Evolutionary conservation across 2,329 filamentous ascomycete species (phyloP), one percentile per base, ranked within the genome.

Genomic region (Claviceps purpurea): DNA sequence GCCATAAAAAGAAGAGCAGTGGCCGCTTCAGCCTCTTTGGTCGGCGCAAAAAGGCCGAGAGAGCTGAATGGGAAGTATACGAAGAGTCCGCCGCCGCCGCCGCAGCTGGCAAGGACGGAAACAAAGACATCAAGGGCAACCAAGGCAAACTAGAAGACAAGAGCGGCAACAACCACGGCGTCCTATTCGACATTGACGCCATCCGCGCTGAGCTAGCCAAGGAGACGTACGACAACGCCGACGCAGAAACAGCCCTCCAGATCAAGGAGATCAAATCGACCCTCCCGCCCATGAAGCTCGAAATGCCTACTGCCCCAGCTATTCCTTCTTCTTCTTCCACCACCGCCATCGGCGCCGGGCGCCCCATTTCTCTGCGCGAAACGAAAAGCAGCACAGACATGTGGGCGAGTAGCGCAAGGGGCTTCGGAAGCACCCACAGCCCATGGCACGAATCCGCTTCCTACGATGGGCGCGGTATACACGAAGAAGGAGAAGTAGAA

Each of bases 181-280:
- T 97, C 8, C 75, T 98, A 46, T 98, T 98, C 61, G 93, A 98
- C 61, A 81, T 98, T 47, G 93, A 98, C 61, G 93, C 93, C 13
- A 97, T 98, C 57, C 79, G 88, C 48, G 84, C 88, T 10, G 87
- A 94, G 61, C 73, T 98, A 38, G 87, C 87, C 30, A 80, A 79
- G 48, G 85, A 91, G 56, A 61, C 64, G 18, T 51, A 55, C 30
- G 54, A 49, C n/a, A 74, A 76, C 44, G 77, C 79, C 24, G 76
- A 82, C 40, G 61, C 67, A 50, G 68, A 71, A 43, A 68, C 70
- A 49, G 70, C 76, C 52, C 59, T 82, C 47, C 74, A 79, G 65
- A 81, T 94, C 57, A 84, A 82, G 63, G 87, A 97, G 69, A 79
- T 96, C 54, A 79, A 93, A 67, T 89, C 86, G 49, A 96, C 90